Conservation (phyloP, 129 eudicot species). For the Chrysanthemum makinoi region DNA sequence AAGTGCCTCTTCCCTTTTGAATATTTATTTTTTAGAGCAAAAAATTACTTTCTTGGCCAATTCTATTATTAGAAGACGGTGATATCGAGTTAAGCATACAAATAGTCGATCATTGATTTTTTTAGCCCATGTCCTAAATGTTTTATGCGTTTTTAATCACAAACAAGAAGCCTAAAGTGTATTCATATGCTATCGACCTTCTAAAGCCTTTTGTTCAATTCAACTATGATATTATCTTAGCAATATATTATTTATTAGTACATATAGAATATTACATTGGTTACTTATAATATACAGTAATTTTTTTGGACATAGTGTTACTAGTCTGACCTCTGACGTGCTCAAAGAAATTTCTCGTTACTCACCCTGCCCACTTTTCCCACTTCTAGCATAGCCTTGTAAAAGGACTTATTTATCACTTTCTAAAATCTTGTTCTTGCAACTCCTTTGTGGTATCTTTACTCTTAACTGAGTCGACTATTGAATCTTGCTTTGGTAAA, state of each 20-base stretch:
- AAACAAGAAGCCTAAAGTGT: too few species aligned
- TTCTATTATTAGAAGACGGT: not conserved
- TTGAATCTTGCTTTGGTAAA: not conserved
- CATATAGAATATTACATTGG: too few species aligned
- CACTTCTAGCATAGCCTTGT: not conserved
- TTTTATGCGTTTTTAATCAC: too few species aligned
- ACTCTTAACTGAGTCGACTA: not conserved
- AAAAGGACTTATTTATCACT: not conserved
- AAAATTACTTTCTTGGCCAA: constrained; percentile 5
- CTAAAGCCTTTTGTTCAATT: too few species aligned
- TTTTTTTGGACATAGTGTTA: too few species aligned
- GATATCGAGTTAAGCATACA: not conserved
- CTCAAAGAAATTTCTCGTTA: not conserved
- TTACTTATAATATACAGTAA: too few species aligned
- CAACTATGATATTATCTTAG: not conserved
- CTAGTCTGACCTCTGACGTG: not conserved
- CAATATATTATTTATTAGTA: too few species aligned
- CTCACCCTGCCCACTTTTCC: not conserved
- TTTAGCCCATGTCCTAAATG: too few species aligned
- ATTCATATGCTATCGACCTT: too few species aligned
- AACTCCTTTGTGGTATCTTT: not conserved
- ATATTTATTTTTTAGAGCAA: not conserved
- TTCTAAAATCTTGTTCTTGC: not conserved
- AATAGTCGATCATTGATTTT: too few species aligned
- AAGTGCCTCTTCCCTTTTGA: not conserved